Percentiles rank a stretch among this genome's conserved stretches.
Conservation (phyloP, 768 basidiomycete species). For the Candolleomyces efflorescens region DNA sequence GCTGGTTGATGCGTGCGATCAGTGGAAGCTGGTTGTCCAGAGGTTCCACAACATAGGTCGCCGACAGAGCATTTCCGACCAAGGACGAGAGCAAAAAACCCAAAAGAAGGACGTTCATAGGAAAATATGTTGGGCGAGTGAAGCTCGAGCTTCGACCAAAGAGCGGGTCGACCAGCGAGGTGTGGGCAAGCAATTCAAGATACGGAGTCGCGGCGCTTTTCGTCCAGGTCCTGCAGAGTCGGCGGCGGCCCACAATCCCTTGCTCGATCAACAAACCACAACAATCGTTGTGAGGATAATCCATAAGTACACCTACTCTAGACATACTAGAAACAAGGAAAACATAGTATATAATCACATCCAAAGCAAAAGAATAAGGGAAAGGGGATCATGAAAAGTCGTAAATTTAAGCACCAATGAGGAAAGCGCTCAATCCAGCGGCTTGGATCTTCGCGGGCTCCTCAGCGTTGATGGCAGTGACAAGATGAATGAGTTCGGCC, state of each 20-base stretch:
- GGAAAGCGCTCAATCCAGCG: constrained; percentile 60
- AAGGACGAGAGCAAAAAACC: constrained; percentile 30
- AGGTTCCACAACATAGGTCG: constrained; percentile 54
- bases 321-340: constrained; percentile 12
- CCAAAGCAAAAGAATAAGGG: constrained; percentile 12
- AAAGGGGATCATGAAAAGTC: constrained; percentile 12
- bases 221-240: neutral
- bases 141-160: constrained; percentile 32
- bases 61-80: constrained; percentile 33
- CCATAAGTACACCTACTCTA: constrained; percentile 3
- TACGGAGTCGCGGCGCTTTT: neutral
- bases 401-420: constrained; percentile 36
- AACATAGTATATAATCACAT: constrained; percentile 4
- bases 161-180: constrained; percentile 60
- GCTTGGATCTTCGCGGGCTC: constrained; percentile 78
- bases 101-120: constrained; percentile 67
- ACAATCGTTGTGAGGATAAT: constrained; percentile 8
- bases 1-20: constrained; percentile 63
- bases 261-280: constrained; percentile 1
- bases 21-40: constrained; percentile 71
- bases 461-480: constrained; percentile 68
- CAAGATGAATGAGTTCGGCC: constrained; percentile 68
- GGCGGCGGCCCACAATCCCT: too few species aligned
- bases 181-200: constrained; percentile 19
- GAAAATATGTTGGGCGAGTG: constrained; percentile 45